These are phyloP conservation scores for Hippophae tibetana DNA, from an alignment of 306 rosid genomes.

Conservation along the genomic window DNA sequence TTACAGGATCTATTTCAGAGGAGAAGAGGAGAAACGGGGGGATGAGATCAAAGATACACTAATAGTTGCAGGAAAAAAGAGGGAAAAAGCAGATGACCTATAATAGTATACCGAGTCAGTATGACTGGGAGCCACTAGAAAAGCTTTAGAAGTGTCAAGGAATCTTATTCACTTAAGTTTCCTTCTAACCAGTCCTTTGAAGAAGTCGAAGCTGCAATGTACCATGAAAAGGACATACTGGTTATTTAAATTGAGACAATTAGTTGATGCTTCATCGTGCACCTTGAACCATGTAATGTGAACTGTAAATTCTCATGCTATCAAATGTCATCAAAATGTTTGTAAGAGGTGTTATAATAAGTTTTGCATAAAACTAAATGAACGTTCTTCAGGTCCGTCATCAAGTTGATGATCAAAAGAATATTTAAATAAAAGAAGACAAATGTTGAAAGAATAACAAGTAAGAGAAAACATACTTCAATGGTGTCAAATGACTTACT, in stretches of 20 bases:
- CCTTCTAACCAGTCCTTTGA: slow-evolving; percentile 65
- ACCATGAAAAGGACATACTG: slow-evolving; percentile 18
- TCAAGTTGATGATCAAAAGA: no score
- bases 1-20: not conserved
- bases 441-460: no score
- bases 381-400: no score
- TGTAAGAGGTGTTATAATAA: no score
- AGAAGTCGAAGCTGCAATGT: slow-evolving; percentile 61
- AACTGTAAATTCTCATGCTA: no score
- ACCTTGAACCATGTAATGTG: no score
- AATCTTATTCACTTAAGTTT: slow-evolving; percentile 47
- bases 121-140: slow-evolving; percentile 19
- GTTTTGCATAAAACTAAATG: no score
- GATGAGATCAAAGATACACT: not conserved
- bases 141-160: slow-evolving; percentile 16
- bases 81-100: slow-evolving; percentile 1
- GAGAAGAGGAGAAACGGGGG: not conserved
- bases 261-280: not conserved
- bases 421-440: no score
- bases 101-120: slow-evolving; percentile 13
- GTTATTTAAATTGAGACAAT: slow-evolving; percentile 5
- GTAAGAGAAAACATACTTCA: no score
- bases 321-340: no score
- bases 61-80: not conserved
- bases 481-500: no score